Evolutionary conservation across 176 grass and related monocot species (phyloP).

Genomic region (Alopecurus myosuroides): DNA sequence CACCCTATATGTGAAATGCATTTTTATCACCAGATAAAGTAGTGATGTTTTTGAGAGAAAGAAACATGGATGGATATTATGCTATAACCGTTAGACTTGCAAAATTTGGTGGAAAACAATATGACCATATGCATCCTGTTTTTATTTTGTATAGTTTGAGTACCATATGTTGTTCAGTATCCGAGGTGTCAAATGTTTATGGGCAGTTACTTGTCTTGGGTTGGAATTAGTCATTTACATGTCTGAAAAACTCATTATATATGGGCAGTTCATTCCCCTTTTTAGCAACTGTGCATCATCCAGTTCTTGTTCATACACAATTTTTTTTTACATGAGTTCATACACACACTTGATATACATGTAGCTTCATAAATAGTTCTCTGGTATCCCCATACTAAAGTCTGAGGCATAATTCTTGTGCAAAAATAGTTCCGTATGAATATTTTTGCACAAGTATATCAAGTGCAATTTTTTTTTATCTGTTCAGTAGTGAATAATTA

Average conservation of each 20-base stretch:
- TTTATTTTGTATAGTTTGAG: background rate
- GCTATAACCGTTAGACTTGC: background rate
- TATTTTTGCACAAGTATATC: too few species aligned
- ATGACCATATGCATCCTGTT: background rate
- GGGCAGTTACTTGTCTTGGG: background rate
- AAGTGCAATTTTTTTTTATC: too few species aligned
- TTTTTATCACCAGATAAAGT: background rate
- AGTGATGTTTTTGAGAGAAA: background rate
- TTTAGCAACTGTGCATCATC: background rate
- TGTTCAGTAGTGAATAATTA: too few species aligned
- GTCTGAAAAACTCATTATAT: background rate
- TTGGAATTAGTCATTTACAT: background rate
- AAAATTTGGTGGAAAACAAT: background rate
- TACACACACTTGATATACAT: background rate
- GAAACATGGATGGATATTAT: background rate
- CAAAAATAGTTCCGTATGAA: too few species aligned
- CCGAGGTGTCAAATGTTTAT: background rate
- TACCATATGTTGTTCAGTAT: background rate
- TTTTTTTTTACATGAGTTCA: too few species aligned
- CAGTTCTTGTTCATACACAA: background rate
- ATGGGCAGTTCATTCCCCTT: background rate
- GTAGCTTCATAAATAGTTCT: background rate
- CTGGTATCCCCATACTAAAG: background rate
- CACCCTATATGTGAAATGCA: background rate
- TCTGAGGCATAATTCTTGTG: too few species aligned